These are phyloP conservation scores for Nicotiana noctiflora DNA, from an alignment of 257 asterid species.

Conservation along the genomic window DNA sequence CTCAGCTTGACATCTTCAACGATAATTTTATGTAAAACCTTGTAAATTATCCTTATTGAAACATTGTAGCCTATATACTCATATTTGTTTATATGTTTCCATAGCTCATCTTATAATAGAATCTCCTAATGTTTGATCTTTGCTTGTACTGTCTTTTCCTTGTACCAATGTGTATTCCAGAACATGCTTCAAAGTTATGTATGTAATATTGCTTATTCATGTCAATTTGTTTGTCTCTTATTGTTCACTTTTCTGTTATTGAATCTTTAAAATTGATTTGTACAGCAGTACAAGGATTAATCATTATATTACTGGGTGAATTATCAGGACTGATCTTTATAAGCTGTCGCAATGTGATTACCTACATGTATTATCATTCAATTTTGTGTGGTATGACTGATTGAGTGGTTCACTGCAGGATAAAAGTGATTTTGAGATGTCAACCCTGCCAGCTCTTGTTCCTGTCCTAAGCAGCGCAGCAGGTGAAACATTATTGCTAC, in stretches of 20 bases:
- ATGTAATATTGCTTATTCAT: background rate
- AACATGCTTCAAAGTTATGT: background rate
- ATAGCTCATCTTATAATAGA: background rate
- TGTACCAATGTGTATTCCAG: background rate
- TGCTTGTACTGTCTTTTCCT: background rate
- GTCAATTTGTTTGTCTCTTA: background rate
- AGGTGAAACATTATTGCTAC: slow-evolving; percentile 90
- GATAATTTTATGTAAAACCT: background rate
- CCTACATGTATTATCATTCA: background rate
- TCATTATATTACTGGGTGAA: background rate
- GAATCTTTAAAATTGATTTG: background rate
- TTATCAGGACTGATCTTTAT: background rate
- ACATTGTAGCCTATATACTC: background rate
- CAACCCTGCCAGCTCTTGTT: slow-evolving; percentile 94
- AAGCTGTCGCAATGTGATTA: background rate
- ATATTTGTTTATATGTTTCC: background rate
- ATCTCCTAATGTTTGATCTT: background rate
- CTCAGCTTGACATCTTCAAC: background rate
- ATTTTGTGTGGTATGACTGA: slow-evolving; percentile 2
- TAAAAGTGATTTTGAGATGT: slow-evolving; percentile 84
- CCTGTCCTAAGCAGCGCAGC: slow-evolving; percentile 90
- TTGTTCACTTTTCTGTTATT: background rate
- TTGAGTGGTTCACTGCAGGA: slow-evolving; percentile 49
- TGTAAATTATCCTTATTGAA: background rate
- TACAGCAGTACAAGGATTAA: background rate